Evolutionary conservation across 306 rosid species (phyloP).

Genomic region (Oxytropis ochrocephala): DNA sequence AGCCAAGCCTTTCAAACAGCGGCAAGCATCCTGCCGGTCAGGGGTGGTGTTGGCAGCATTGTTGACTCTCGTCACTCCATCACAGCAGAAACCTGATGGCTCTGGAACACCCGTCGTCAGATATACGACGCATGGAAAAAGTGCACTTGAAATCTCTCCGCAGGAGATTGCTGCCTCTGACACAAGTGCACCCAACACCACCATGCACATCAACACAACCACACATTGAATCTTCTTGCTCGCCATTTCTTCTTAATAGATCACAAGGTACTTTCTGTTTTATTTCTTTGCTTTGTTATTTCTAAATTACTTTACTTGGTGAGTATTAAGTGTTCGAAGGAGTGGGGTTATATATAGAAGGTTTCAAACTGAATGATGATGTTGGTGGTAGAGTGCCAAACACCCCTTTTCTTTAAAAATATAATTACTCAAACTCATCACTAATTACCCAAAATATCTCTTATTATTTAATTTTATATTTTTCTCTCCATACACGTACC

Average conservation of each 20-base stretch:
- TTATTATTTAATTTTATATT: no score
- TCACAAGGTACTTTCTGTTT: neutral
- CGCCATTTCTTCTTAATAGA: conserved; percentile 8
- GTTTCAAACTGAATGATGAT: no score
- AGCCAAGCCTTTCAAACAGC: neutral
- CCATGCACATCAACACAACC: conserved; percentile 16
- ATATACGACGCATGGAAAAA: neutral
- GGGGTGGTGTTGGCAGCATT: conserved; percentile 13
- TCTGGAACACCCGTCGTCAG: neutral
- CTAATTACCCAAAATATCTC: no score
- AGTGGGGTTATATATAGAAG: neutral
- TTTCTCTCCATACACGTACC: no score
- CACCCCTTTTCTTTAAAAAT: no score
- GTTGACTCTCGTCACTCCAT: conserved; percentile 10
- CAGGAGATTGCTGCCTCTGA: conserved; percentile 37
- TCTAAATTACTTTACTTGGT: neutral
- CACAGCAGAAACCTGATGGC: neutral
- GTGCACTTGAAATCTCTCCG: neutral
- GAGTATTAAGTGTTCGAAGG: neutral
- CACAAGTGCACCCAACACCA: conserved; percentile 6
- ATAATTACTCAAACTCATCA: no score
- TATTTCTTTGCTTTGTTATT: neutral
- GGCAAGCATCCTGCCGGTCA: conserved; percentile 32
- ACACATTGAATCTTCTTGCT: conserved; percentile 23
- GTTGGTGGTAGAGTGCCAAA: no score